These are phyloP conservation scores for Tetrahymena thermophila DNA, from an alignment of 73 alveolate genomes.

Conservation along the genomic window DNA sequence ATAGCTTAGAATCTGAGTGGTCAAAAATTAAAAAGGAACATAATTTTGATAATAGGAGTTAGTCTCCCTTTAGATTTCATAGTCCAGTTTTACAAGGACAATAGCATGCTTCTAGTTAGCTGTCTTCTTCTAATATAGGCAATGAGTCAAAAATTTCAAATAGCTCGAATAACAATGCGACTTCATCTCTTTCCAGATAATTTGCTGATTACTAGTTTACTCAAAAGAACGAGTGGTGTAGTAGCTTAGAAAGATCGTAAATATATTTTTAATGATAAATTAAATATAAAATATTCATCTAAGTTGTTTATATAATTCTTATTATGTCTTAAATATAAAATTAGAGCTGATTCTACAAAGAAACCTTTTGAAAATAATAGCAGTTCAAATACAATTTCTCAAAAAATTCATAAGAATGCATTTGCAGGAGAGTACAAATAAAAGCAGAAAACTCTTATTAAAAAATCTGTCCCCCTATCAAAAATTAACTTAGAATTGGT, in stretches of 20 bases:
- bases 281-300: too few relatives aligned
- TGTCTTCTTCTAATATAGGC: background rate
- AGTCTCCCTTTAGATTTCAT: background rate
- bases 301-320: background rate
- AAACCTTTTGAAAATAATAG: background rate
- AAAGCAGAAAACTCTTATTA: background rate
- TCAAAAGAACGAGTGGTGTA: background rate
- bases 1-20: slow-evolving; percentile 1
- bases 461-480: background rate
- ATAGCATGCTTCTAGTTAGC: background rate
- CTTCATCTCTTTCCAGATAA: background rate
- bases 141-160: background rate
- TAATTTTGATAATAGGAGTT: background rate
- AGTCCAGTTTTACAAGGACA: background rate
- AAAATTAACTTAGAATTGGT: background rate
- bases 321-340: background rate
- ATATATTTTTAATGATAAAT: background rate
- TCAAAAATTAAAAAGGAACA: background rate
- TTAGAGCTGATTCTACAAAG: background rate
- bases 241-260: background rate
- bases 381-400: background rate
- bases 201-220: background rate
- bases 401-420: background rate
- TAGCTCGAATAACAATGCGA: background rate
- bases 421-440: background rate